Percentiles rank a stretch among this genome's conserved stretches.
Conservation (phyloP, 495 filamentous ascomycete species). For the Penicillium malachiteum region DNA sequence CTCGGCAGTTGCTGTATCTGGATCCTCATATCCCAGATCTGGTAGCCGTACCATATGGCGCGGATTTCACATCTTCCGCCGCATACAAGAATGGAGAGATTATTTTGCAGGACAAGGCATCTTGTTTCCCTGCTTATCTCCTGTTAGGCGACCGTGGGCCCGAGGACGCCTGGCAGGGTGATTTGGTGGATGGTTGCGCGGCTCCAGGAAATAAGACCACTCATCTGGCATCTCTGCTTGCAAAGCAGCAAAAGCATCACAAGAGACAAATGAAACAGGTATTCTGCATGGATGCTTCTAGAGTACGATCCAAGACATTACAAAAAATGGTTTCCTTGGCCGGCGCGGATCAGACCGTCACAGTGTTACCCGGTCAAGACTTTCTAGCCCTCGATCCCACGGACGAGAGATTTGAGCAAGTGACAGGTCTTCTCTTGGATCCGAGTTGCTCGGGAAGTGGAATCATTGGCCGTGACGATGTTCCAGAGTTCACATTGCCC, state of each 20-base stretch:
- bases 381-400: conserved; percentile 73
- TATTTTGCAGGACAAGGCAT: conserved; percentile 94
- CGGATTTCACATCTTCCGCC: conserved; percentile 64
- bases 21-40: conserved; percentile 82
- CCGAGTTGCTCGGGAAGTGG: conserved; percentile 94
- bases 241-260: conserved; percentile 27
- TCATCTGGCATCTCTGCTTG: conserved; percentile 75
- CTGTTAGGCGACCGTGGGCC: conserved; percentile 50
- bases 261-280: conserved; percentile 30
- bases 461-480: conserved; percentile 82
- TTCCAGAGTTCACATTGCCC: conserved; percentile 57
- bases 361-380: conserved; percentile 68
- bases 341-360: conserved; percentile 62
- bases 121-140: conserved; percentile 90
- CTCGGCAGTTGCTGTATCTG: conserved; percentile 46
- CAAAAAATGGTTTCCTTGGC: conserved; percentile 80
- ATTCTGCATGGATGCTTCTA: conserved; percentile 45
- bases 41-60: conserved; percentile 67
- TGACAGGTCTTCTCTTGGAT: conserved; percentile 78
- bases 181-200: conserved; percentile 85
- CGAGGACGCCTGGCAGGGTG: conserved; percentile 48
- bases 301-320: conserved; percentile 63
- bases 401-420: conserved; percentile 50
- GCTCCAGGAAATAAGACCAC: conserved; percentile 98
- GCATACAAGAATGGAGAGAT: conserved; percentile 75